phyloP scores from a whole-genome alignment of 2,329 filamentous ascomycete genomes.

The Alternaria ventricosa region DNA sequence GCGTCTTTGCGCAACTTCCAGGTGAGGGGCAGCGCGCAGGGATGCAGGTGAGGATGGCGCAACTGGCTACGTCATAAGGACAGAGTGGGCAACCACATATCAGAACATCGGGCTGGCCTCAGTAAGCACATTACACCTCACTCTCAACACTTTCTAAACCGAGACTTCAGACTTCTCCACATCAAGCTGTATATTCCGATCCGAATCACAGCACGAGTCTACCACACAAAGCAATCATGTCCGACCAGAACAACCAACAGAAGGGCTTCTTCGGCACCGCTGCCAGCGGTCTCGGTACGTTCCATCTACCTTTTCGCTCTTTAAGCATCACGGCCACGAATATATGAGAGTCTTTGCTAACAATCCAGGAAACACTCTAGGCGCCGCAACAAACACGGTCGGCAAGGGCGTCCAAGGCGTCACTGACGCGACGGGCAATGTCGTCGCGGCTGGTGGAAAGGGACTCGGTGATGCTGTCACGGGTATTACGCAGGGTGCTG shows the following conservation, averaged over 20 bases:
- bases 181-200: neutral
- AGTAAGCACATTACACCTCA: neutral
- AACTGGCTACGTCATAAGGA: slow-evolving; percentile 7
- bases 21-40: slow-evolving; percentile 8
- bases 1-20: slow-evolving; percentile 1
- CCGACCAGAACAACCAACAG: slow-evolving; percentile 33
- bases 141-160: neutral
- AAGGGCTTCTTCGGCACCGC: slow-evolving; percentile 45
- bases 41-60: neutral
- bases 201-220: neutral
- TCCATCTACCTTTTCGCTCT: neutral
- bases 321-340: too few relatives aligned
- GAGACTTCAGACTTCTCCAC: neutral
- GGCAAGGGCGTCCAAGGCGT: slow-evolving; percentile 42
- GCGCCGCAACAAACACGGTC: slow-evolving; percentile 42
- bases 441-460: slow-evolving; percentile 41
- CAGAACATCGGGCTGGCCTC: neutral
- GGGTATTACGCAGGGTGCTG: slow-evolving; percentile 41
- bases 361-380: slow-evolving; percentile 41
- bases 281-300: slow-evolving; percentile 39
- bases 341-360: neutral
- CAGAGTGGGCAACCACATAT: neutral
- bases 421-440: slow-evolving; percentile 40
- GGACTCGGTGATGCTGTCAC: slow-evolving; percentile 46
- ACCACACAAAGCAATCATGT: slow-evolving; percentile 20